Evolutionary conservation across 169 alveolate genomes (phyloP).

Genomic region (Cryptosporidium ryanae): DNA sequence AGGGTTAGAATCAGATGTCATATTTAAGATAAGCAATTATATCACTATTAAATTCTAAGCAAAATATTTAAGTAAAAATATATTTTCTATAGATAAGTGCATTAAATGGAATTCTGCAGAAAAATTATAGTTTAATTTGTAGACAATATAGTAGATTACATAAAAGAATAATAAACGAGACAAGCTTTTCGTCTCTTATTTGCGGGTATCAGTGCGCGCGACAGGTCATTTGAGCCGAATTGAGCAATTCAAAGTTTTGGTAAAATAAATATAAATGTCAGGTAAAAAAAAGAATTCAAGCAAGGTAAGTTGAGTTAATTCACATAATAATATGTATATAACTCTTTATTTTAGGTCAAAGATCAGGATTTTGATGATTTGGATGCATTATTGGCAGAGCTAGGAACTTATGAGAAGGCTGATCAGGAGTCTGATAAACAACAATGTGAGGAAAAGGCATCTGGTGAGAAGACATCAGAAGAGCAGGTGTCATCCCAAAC

Average conservation of each 20-base stretch:
- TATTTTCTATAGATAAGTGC: not conserved
- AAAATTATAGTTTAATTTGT: not conserved
- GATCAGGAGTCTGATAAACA: not conserved
- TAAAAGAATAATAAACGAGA: slow-evolving; percentile 19
- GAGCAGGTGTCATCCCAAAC: slow-evolving; percentile 68
- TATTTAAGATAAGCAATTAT: slow-evolving; percentile 4
- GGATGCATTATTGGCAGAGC: slow-evolving; percentile 70
- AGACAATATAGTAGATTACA: slow-evolving; percentile 10
- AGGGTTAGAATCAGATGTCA: slow-evolving; percentile 88
- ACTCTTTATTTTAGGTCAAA: not conserved
- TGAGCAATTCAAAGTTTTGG: not conserved
- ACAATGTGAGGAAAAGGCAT: not conserved
- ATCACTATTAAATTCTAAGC: not conserved
- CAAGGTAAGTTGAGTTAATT: slow-evolving; percentile 45
- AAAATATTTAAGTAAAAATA: not conserved
- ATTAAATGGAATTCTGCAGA: slow-evolving; percentile 3
- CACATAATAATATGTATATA: not conserved
- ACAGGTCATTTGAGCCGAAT: not conserved
- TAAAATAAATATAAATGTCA: slow-evolving; percentile 37
- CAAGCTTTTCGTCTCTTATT: slow-evolving; percentile 44
- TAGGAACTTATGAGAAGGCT: slow-evolving; percentile 15
- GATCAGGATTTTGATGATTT: slow-evolving; percentile 63
- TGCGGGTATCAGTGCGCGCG: slow-evolving; percentile 38
- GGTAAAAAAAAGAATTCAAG: slow-evolving; percentile 51
- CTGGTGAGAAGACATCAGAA: slow-evolving; percentile 7